Evolutionary conservation across 2,329 filamentous ascomycete species (phyloP).

Genomic region (Tolypocladium cylindrosporum): DNA sequence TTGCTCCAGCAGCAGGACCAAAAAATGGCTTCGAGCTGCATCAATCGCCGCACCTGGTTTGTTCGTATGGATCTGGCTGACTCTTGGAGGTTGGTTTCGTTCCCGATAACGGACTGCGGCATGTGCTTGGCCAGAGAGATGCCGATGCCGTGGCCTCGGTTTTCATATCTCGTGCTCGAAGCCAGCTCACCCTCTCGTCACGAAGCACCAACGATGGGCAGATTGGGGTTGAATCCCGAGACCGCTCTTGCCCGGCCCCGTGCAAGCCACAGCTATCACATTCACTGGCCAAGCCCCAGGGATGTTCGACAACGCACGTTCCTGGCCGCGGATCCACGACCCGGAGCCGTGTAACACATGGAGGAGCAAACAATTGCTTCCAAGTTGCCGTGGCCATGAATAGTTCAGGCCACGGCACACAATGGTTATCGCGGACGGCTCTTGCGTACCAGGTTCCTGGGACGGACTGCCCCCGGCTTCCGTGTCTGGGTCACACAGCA

Average conservation of each 20-base stretch:
- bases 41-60: neutral
- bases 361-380: slow-evolving; percentile 4
- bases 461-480: neutral
- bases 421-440: neutral
- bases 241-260: neutral
- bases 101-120: neutral
- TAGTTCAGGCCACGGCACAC: neutral
- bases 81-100: neutral
- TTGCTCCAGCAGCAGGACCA: neutral
- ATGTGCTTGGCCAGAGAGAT: neutral
- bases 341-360: slow-evolving; percentile 8
- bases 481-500: neutral
- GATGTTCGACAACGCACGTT: slow-evolving; percentile 5
- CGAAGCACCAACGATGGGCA: neutral
- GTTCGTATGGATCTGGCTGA: neutral
- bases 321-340: slow-evolving; percentile 5
- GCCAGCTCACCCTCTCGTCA: neutral
- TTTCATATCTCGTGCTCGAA: neutral
- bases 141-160: neutral
- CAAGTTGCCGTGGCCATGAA: neutral
- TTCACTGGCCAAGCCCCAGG: slow-evolving; percentile 1
- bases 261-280: slow-evolving; percentile 3
- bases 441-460: slow-evolving; percentile 2
- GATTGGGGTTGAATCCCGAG: neutral
- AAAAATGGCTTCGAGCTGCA: neutral